phyloP scores from a whole-genome alignment of 768 basidiomycete genomes.

The Suillus luteus region DNA sequence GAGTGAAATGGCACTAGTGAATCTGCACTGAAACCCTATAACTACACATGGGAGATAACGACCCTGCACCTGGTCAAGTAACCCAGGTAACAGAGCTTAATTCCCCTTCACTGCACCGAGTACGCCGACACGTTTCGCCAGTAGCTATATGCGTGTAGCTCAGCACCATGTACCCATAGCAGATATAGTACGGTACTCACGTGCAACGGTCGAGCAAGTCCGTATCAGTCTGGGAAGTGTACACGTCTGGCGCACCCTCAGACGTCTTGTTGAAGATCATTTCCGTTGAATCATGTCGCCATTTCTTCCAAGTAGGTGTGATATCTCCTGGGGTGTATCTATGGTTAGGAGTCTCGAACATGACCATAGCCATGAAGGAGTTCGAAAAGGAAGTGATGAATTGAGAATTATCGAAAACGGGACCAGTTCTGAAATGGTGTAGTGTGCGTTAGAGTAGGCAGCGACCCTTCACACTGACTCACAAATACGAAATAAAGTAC shows the following conservation, averaged over 20 bases:
- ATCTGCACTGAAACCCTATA: neutral
- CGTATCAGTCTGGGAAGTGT: slow-evolving; percentile 30
- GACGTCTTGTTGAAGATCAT: slow-evolving; percentile 48
- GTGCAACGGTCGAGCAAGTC: slow-evolving; percentile 39
- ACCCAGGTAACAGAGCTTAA: neutral
- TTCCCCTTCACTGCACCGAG: neutral
- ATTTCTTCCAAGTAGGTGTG: slow-evolving; percentile 24
- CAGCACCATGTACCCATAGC: neutral
- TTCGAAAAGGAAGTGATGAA: slow-evolving; percentile 32
- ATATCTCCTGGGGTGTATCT: slow-evolving; percentile 20
- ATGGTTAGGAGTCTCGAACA: slow-evolving; percentile 25
- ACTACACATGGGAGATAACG: neutral
- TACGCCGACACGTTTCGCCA: neutral
- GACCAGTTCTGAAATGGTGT: neutral
- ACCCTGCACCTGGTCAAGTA: neutral
- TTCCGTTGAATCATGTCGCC: slow-evolving; percentile 30
- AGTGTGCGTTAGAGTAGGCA: neutral
- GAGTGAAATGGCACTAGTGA: neutral
- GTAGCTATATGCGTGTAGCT: neutral
- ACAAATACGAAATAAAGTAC: slow-evolving; percentile 41
- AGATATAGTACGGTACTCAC: slow-evolving; percentile 22
- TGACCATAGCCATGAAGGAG: slow-evolving; percentile 29
- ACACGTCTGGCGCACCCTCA: slow-evolving; percentile 32
- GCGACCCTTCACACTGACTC: slow-evolving; percentile 13
- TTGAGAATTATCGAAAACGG: slow-evolving; percentile 27